Percentiles rank a stretch among this genome's conserved stretches.
These are phyloP conservation scores for Ceratocystis colombiana DNA, from an alignment of 2,329 filamentous ascomycete species.

Conservation along the genomic window DNA sequence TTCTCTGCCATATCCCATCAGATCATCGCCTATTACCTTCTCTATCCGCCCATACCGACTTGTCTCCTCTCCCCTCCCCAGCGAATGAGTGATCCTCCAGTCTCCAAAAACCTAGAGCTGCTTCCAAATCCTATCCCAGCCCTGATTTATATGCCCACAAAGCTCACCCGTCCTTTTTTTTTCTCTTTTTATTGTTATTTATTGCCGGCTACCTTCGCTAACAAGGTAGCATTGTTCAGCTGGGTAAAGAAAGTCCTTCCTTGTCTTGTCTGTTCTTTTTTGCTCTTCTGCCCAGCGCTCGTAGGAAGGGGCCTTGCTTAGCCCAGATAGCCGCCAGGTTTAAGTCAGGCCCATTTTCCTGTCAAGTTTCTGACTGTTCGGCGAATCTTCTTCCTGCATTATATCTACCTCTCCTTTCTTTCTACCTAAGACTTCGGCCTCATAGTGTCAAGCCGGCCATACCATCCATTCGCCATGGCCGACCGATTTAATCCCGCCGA, in stretches of 20 bases:
- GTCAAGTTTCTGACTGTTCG: background rate
- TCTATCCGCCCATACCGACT: background rate
- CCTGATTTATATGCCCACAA: background rate
- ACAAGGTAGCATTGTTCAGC: slow-evolving; percentile 4
- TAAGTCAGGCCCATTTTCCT: slow-evolving; percentile 3
- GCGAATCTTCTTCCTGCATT: slow-evolving; percentile 3
- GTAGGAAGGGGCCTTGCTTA: background rate
- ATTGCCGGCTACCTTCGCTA: background rate
- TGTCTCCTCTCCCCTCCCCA: background rate
- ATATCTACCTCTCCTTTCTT: background rate
- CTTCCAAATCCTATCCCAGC: background rate
- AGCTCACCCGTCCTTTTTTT: background rate
- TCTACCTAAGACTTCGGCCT: background rate
- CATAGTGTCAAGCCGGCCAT: background rate
- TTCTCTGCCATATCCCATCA: no score
- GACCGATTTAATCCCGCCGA: slow-evolving; percentile 12
- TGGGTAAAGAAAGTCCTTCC: background rate
- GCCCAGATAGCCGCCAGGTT: background rate
- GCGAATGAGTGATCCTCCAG: background rate
- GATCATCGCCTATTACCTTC: background rate
- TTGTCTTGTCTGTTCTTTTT: background rate
- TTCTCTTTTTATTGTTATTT: background rate
- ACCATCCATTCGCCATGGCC: slow-evolving; percentile 15
- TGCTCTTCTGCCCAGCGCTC: background rate
- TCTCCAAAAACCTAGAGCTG: background rate